Evolutionary conservation across 2,329 filamentous ascomycete species (phyloP).

Genomic region (Pseudocercospora macadamiae): DNA sequence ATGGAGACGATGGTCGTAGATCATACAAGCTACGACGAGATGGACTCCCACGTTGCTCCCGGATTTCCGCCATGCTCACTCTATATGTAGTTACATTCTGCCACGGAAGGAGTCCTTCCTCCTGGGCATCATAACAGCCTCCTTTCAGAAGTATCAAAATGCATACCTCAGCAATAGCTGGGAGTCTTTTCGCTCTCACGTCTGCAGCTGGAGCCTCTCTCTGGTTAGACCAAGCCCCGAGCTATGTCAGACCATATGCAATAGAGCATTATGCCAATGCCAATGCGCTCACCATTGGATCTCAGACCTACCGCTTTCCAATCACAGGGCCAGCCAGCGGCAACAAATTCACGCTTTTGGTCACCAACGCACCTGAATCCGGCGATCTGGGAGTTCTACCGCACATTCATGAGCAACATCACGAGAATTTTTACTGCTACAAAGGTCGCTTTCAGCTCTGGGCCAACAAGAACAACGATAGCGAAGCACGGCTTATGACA

Average conservation of each 20-base stretch:
- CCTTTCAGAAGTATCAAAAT: background rate
- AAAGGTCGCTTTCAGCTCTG: slow-evolving; percentile 49
- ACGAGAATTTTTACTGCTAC: slow-evolving; percentile 16
- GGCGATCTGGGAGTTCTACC: slow-evolving; percentile 10
- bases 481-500: slow-evolving; percentile 44
- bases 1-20: background rate
- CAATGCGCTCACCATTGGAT: slow-evolving; percentile 12
- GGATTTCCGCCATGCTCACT: background rate
- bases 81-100: background rate
- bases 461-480: slow-evolving; percentile 43
- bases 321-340: slow-evolving; percentile 10
- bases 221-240: slow-evolving; percentile 10
- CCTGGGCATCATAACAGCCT: background rate
- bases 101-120: background rate
- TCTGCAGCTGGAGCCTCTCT: background rate
- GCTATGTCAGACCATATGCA: slow-evolving; percentile 8
- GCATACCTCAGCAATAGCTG: background rate
- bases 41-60: background rate
- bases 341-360: slow-evolving; percentile 11
- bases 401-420: slow-evolving; percentile 12
- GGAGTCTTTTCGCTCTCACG: background rate
- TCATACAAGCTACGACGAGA: background rate
- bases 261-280: slow-evolving; percentile 15
- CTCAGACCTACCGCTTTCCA: slow-evolving; percentile 12
- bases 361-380: slow-evolving; percentile 5